Evolutionary conservation across 1,284 basidiomycete genomes (phyloP).

Genomic region (Sporisorium scitamineum): DNA sequence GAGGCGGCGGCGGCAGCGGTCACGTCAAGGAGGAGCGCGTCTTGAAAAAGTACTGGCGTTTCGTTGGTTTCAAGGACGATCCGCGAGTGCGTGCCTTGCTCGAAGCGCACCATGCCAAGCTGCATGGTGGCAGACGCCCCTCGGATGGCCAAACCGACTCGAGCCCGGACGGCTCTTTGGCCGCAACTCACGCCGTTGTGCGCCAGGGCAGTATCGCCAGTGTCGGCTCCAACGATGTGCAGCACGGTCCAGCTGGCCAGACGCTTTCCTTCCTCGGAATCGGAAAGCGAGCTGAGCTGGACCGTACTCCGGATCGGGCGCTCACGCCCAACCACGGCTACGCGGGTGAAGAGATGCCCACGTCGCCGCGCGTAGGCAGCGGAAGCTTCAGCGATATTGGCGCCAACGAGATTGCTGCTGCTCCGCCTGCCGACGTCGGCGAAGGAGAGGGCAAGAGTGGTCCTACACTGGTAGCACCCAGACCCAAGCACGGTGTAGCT

Average conservation of each 20-base stretch:
- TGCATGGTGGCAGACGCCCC: slow-evolving; percentile 15
- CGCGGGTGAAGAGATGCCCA: slow-evolving; percentile 27
- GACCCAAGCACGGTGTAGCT: slow-evolving; percentile 39
- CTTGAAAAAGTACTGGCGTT: slow-evolving; percentile 69
- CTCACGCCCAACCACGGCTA: slow-evolving; percentile 46
- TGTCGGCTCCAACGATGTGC: slow-evolving; percentile 47
- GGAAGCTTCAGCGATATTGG: slow-evolving; percentile 32
- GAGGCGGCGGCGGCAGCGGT: slow-evolving; percentile 28
- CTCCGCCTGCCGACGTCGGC: slow-evolving; percentile 35
- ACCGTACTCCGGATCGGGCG: slow-evolving; percentile 42
- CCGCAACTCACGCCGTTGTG: slow-evolving; percentile 17
- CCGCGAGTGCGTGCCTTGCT: slow-evolving; percentile 59
- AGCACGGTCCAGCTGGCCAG: slow-evolving; percentile 50
- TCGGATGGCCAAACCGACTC: slow-evolving; percentile 6
- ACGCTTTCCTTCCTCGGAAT: slow-evolving; percentile 53
- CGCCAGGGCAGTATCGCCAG: slow-evolving; percentile 38
- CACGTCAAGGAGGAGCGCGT: slow-evolving; percentile 62
- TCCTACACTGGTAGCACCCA: slow-evolving; percentile 31
- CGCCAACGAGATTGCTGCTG: slow-evolving; percentile 36
- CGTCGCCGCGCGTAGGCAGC: slow-evolving; percentile 39
- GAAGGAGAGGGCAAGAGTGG: slow-evolving; percentile 6
- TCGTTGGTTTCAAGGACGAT: slow-evolving; percentile 68
- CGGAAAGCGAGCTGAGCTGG: slow-evolving; percentile 30
- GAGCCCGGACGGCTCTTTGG: background rate
- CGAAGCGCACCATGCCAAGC: slow-evolving; percentile 55